Conservation (phyloP, 78 protist genomes). For the Speleostelium caveatum region DNA sequence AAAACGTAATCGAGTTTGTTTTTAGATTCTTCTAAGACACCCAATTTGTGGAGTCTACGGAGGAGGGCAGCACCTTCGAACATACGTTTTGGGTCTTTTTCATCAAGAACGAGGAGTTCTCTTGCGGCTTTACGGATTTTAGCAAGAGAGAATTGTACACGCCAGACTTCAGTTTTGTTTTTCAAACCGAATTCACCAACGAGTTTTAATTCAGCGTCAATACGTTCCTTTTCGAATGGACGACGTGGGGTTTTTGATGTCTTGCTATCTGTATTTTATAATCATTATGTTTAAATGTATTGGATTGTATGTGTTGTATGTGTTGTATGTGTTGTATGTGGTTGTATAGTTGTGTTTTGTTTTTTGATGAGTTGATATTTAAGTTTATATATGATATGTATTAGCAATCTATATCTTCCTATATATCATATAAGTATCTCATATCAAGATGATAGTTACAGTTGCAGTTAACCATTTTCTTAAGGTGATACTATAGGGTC, state of each 20-base stretch:
- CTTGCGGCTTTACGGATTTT: conserved; percentile 99
- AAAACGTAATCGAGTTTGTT: conserved; percentile 99
- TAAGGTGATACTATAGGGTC: no score
- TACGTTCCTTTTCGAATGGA: conserved; percentile 99
- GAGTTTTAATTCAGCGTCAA: conserved; percentile 97
- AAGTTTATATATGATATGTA: no score
- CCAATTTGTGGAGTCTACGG: conserved; percentile 95
- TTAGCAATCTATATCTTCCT: no score
- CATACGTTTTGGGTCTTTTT: conserved; percentile 84
- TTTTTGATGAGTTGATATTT: no score
- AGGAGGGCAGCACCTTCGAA: conserved; percentile 99
- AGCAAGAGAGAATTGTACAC: conserved; percentile 96
- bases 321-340: no score
- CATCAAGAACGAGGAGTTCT: conserved; percentile 97
- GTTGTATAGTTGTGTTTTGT: no score
- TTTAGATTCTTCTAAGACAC: conserved; percentile 96
- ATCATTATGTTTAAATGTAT: background rate
- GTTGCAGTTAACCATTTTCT: background rate
- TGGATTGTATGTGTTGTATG: no score
- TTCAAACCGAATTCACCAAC: conserved; percentile 98
- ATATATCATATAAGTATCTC: no score
- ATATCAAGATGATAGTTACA: background rate
- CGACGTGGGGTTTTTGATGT: conserved; percentile 97
- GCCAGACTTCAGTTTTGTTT: conserved; percentile 99
- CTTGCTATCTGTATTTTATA: conserved; percentile 85